Percentiles rank a stretch among this genome's conserved stretches.
Conservation (phyloP, 2,329 filamentous ascomycete species). For the Spiromastix sp. region DNA sequence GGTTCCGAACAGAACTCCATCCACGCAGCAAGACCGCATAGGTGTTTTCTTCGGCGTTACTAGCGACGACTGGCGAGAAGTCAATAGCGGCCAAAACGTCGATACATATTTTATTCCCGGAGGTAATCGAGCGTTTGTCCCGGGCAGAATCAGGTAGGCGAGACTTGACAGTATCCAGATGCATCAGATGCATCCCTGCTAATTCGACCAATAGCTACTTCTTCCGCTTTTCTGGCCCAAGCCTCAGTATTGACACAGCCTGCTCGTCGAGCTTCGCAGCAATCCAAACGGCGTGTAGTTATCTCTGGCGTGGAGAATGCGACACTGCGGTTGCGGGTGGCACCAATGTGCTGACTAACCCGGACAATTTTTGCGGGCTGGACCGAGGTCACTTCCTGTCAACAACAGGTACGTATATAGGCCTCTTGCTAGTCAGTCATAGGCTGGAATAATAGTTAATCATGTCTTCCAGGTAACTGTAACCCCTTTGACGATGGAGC, state of each 20-base stretch:
- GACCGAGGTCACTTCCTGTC: slow-evolving; percentile 70
- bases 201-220: slow-evolving; percentile 42
- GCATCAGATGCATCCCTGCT: too few species aligned
- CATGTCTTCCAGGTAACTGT: slow-evolving; percentile 58
- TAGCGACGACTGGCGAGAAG: slow-evolving; percentile 66
- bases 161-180: too few species aligned
- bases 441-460: too few species aligned
- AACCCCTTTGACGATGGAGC: slow-evolving; percentile 73
- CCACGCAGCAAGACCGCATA: slow-evolving; percentile 53
- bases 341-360: slow-evolving; percentile 61
- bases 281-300: slow-evolving; percentile 61
- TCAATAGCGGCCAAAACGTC: slow-evolving; percentile 57
- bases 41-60: slow-evolving; percentile 68
- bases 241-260: slow-evolving; percentile 64
- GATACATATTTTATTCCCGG: slow-evolving; percentile 60
- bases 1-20: slow-evolving; percentile 60
- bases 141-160: slow-evolving; percentile 46
- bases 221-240: slow-evolving; percentile 66
- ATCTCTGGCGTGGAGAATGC: slow-evolving; percentile 64
- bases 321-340: slow-evolving; percentile 75
- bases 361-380: slow-evolving; percentile 67
- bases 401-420: slow-evolving; percentile 27
- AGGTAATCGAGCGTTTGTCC: slow-evolving; percentile 51
- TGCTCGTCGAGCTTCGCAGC: slow-evolving; percentile 66
- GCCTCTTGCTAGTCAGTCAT: too few species aligned